A percentile compares a stretch with the other conserved stretches of the same genome.
Evolutionary conservation across 371 early-diverging fungal genomes (phyloP).

Genomic region (Mycotypha africana): DNA sequence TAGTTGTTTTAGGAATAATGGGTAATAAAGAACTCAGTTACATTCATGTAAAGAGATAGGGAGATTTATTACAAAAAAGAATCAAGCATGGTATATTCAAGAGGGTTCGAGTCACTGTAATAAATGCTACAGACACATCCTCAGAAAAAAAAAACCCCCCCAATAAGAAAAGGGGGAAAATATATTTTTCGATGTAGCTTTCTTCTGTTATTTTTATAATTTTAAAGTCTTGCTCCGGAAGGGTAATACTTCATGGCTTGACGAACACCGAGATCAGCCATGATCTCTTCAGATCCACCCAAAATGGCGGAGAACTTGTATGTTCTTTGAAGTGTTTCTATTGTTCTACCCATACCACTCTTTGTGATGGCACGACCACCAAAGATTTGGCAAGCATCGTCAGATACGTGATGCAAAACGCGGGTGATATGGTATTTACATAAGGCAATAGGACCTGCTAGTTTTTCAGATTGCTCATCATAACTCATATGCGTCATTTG

Average conservation of each 20-base stretch:
- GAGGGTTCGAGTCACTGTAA: no score
- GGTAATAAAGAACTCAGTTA: no score
- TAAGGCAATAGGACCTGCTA: slow-evolving; percentile 64
- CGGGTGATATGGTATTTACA: slow-evolving; percentile 53
- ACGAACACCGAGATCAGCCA: slow-evolving; percentile 46
- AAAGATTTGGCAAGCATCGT: slow-evolving; percentile 64
- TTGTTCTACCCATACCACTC: slow-evolving; percentile 51
- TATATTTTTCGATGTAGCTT: no score
- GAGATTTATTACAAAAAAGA: no score
- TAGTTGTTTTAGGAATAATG: no score
- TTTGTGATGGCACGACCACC: slow-evolving; percentile 57
- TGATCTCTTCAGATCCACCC: slow-evolving; percentile 75
- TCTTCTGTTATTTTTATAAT: no score
- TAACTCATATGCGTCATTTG: slow-evolving; percentile 58
- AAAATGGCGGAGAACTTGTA: slow-evolving; percentile 68
- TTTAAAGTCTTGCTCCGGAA: slow-evolving; percentile 27
- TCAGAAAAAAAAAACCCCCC: no score
- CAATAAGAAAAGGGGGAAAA: no score
- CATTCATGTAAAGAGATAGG: no score
- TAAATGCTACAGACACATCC: no score
- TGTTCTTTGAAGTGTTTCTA: slow-evolving; percentile 47
- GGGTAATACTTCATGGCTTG: slow-evolving; percentile 41
- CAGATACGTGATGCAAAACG: slow-evolving; percentile 46
- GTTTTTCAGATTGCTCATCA: slow-evolving; percentile 46
- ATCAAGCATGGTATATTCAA: no score